These are phyloP conservation scores for Albizia julibrissin DNA, from an alignment of 306 rosid genomes.

Conservation along the genomic window DNA sequence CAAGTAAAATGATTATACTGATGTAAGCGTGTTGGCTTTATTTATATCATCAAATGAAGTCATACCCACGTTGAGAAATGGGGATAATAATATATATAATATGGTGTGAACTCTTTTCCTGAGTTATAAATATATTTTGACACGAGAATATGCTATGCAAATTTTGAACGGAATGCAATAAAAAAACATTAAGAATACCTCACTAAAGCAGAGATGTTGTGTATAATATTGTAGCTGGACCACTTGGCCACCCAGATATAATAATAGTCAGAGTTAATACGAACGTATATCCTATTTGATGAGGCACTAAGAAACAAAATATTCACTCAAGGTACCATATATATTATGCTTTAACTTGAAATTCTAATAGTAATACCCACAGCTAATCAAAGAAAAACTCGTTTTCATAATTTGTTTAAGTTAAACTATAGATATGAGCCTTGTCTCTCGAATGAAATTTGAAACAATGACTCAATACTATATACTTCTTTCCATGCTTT, in stretches of 20 bases:
- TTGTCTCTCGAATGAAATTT: too few species aligned
- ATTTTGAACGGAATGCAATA: background rate
- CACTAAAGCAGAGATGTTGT: too few species aligned
- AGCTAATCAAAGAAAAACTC: too few species aligned
- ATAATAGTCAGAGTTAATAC: too few species aligned
- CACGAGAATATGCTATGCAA: background rate
- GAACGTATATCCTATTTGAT: background rate
- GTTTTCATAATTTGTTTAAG: too few species aligned
- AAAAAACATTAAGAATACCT: background rate
- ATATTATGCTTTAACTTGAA: too few species aligned
- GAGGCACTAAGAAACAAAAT: background rate
- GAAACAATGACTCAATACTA: too few species aligned
- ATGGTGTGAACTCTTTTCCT: background rate
- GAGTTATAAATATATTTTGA: background rate
- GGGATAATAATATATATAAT: background rate
- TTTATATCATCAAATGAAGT: background rate
- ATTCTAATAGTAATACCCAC: too few species aligned
- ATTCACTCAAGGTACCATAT: background rate
- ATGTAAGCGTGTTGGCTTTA: background rate
- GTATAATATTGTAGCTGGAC: background rate
- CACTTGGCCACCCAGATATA: background rate
- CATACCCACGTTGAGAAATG: background rate
- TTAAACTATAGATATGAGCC: too few species aligned
- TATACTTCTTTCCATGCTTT: too few species aligned
- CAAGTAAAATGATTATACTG: background rate